Conservation (phyloP, 225 moss, liverwort and hornwort genomes). For the Rhytidiadelphus loreus region DNA sequence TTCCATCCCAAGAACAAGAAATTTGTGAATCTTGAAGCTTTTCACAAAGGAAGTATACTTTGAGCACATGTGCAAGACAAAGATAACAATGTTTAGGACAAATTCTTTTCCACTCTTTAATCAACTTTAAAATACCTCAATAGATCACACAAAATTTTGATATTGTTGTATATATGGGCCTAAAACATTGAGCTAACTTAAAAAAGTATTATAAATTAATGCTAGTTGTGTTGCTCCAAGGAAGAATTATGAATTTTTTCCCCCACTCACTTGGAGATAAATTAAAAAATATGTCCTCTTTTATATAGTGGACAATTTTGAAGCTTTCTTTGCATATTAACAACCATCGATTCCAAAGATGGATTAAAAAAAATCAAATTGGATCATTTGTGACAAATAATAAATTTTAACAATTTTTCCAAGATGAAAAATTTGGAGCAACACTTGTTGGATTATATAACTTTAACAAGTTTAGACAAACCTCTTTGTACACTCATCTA, state of each 20-base stretch:
- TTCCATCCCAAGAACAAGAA: not conserved
- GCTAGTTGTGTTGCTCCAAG: not conserved
- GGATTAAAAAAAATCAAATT: not conserved
- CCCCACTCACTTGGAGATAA: fast-evolving
- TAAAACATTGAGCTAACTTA: not conserved
- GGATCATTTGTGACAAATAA: fast-evolving
- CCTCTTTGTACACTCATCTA: fast-evolving
- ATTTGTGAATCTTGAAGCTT: not conserved
- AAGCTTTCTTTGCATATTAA: not conserved
- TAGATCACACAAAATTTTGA: not conserved
- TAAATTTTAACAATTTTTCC: not conserved
- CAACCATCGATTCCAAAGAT: not conserved
- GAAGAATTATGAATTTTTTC: not conserved
- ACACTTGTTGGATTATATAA: too few species aligned
- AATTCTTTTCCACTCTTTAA: not conserved
- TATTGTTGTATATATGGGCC: not conserved
- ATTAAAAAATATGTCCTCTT: too few species aligned
- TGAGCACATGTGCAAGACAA: not conserved
- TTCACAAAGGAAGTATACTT: not conserved
- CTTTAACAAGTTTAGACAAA: not conserved
- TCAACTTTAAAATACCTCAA: not conserved
- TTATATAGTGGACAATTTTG: fast-evolving
- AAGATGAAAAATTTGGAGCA: not conserved
- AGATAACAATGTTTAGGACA: not conserved
- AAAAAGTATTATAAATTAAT: not conserved